Evolutionary conservation across 495 filamentous ascomycete genomes (phyloP), one percentile per base, ranked within the genome.

Genomic region (Penicillium ochrochloron): DNA sequence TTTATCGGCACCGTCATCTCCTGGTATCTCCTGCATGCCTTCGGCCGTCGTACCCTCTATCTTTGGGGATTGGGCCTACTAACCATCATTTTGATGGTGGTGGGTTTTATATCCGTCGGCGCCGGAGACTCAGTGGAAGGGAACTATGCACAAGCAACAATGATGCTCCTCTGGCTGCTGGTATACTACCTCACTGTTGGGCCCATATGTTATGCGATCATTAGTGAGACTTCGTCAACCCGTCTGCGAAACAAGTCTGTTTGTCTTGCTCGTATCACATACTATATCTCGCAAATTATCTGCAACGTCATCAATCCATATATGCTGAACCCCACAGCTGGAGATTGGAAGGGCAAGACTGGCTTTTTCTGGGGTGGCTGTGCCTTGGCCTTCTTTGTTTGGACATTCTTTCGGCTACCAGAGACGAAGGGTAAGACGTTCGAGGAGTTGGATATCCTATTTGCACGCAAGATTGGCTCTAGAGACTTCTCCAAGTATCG

Each of bases 381-480:
- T 6, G 51, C 57, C 5, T 60, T 72, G 29, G 46, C 73, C n/a
- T 68, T 63, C 11, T 66, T 67, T 29, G 52, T 73, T n/a, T 82
- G 77, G 76, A 55, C 69, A 10, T 82, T 64, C 60, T 81, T 80
- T 63, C 69, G 78, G 3, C 65, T 82, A 31, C 68, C 81, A 6
- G 82, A 84, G 61, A 82, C 82, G 4, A 75, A 74, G 60, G 62
- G 76, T 58, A 76, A 80, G 19, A 86, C 83, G 14, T 85, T 78
- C 65, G 80, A 78, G 9, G 84, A 84, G 70, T 72, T 88, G 31
- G 85, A 88, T 67, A 80, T 87, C 42, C 70, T 88, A 59, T 89
- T 88, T 73, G 77, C 83, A 59, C 76, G 79, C 54, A 75, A 73
- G 27, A 75, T 84, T 7, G 68, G 67, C 1, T 79, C 83, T 7